A percentile compares a stretch with the other conserved stretches of the same genome.
phyloP scores from a whole-genome alignment of 768 basidiomycete genomes.

The Russula sp. region DNA sequence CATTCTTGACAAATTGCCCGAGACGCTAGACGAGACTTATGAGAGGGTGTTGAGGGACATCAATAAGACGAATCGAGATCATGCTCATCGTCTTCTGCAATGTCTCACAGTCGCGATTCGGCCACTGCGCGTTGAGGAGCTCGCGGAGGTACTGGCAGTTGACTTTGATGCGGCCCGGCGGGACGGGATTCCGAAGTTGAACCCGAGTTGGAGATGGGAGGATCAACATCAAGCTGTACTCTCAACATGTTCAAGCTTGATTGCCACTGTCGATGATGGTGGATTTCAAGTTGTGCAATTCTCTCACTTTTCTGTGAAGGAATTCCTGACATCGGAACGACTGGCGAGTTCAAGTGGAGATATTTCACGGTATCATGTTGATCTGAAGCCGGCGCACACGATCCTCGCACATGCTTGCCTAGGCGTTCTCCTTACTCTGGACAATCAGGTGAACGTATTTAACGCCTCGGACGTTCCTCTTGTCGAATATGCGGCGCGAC shows the following conservation, averaged over 20 bases:
- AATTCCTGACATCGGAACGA: slow-evolving; percentile 2
- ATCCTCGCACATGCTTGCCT: slow-evolving; percentile 10
- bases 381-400: neutral
- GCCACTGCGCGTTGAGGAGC: neutral
- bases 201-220: neutral
- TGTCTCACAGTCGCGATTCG: neutral
- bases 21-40: slow-evolving; percentile 7
- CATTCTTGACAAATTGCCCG: neutral
- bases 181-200: neutral
- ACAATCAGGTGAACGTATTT: neutral
- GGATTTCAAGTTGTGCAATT: slow-evolving; percentile 5
- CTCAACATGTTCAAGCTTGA: slow-evolving; percentile 10
- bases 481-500: neutral
- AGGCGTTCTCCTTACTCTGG: neutral
- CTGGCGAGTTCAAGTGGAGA: neutral
- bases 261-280: neutral
- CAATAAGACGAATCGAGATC: neutral
- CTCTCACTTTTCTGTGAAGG: slow-evolving; percentile 12
- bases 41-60: neutral
- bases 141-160: slow-evolving; percentile 6
- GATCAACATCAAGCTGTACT: slow-evolving; percentile 1
- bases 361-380: neutral
- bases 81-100: slow-evolving; percentile 1
- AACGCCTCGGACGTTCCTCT: neutral
- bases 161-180: slow-evolving; percentile 1